Evolutionary conservation across 768 basidiomycete species (phyloP), one percentile per base, ranked within the genome.

Genomic region (Stropharia rugosoannulata): DNA sequence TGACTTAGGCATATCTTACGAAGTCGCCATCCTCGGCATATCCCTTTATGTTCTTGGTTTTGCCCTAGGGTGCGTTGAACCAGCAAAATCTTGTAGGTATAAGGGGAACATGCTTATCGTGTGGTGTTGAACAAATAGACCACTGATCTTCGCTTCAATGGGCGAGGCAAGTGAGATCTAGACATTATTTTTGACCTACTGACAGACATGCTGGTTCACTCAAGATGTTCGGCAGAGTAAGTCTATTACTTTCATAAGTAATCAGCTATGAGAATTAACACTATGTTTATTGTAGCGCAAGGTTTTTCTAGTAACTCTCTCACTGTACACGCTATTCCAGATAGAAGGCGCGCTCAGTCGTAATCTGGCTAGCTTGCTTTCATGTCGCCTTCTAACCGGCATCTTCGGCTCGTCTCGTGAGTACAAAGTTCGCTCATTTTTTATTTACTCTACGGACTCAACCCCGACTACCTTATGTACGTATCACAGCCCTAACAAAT

Each of bases 11-110:
- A 73, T 83, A 49, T 79, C 80, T 4, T 73, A 77, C 53, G 75
- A 79, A 54, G 69, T 83, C 54, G 80, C 82, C 3, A 81, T 83
- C 41, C 71, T 85, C 6, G 85, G 85, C 13, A 74, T 86, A 18
- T 83, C 84, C 4, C 67, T 85, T 13, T 87, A 84, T 63, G 82
- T 88, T 35, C 67, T 87, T 29, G 85, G 84, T 1, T 84, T 87
- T 62, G 83, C 80, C 4, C 59, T 85, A 19, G 83, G 83, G 79
- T 82, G 55, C 37, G 74, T 68, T 47, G 40, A 40, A 58, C 43
- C 38, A 4, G 42, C 39, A 27, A 36, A 46, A 40, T 32, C 29
- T 32, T 32, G 29, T 32, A 10, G 5, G 29, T 32, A 32, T 4
- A n/a, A 10, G n/a, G 45, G 29, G 37, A 3, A 15, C 32, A 35